These are phyloP conservation scores for Solanum verrucosum DNA, from an alignment of 257 asterid genomes.

Conservation along the genomic window DNA sequence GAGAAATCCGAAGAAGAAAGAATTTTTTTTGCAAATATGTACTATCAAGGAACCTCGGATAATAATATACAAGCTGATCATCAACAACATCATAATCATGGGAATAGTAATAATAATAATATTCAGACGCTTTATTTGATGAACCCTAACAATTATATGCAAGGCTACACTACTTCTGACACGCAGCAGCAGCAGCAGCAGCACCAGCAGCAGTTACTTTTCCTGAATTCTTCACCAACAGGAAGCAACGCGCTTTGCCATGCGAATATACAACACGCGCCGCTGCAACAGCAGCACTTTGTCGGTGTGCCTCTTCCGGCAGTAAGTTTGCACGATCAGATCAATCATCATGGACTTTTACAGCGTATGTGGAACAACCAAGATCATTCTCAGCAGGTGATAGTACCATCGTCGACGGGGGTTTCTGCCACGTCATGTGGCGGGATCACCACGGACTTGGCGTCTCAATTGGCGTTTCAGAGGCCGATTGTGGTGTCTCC, in stretches of 20 bases:
- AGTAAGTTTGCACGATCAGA: background rate
- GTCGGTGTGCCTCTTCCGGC: constrained; percentile 28
- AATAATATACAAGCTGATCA: constrained; percentile 16
- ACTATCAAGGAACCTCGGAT: constrained; percentile 49
- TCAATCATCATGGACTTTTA: background rate
- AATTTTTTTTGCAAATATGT: constrained; percentile 19
- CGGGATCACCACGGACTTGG: constrained; percentile 7
- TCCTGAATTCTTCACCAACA: constrained; percentile 15
- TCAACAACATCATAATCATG: background rate
- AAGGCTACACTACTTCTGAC: constrained; percentile 16
- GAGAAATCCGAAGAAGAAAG: background rate
- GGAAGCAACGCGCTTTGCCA: constrained; percentile 9
- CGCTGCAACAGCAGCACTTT: constrained; percentile 26
- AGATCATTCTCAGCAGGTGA: constrained; percentile 5
- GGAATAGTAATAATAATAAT: constrained; percentile 13
- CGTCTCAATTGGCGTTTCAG: constrained; percentile 8
- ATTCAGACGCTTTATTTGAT: constrained; percentile 61
- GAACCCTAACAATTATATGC: constrained; percentile 46
- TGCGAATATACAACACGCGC: constrained; percentile 23
- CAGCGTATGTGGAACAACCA: constrained; percentile 1
- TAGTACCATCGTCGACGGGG: constrained; percentile 7
- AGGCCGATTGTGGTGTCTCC: constrained; percentile 1
- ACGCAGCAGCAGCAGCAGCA: constrained; percentile 13
- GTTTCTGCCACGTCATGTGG: background rate
- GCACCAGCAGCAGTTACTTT: constrained; percentile 20